These are phyloP conservation scores for Didymella sp. DNA, from an alignment of 2,329 filamentous ascomycete genomes.

Conservation along the genomic window DNA sequence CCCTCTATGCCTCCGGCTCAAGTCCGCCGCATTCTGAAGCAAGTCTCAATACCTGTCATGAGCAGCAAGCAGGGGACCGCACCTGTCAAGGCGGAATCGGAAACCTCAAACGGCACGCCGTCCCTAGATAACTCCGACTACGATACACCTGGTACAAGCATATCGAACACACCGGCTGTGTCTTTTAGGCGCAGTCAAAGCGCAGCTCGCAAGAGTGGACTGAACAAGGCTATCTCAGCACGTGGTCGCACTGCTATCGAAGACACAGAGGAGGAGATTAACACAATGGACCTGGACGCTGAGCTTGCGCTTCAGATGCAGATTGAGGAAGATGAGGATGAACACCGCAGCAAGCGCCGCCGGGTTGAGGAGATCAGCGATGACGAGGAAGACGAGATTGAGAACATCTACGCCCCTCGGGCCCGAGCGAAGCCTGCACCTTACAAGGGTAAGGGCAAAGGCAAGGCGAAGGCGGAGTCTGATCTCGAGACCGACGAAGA, in stretches of 20 bases:
- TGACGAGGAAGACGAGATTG: slow-evolving; percentile 40
- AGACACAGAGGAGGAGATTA: slow-evolving; percentile 39
- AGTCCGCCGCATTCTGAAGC: slow-evolving; percentile 41
- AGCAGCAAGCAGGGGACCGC: slow-evolving; percentile 13
- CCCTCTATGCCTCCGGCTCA: slow-evolving; percentile 11
- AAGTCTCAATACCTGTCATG: slow-evolving; percentile 42
- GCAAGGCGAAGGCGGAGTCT: slow-evolving; percentile 28
- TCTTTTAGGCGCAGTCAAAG: slow-evolving; percentile 37
- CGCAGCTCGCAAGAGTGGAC: slow-evolving; percentile 35
- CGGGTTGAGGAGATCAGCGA: slow-evolving; percentile 34
- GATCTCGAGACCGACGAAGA: slow-evolving; percentile 16
- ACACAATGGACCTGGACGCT: slow-evolving; percentile 55
- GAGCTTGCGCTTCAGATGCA: slow-evolving; percentile 65
- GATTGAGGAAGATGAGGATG: slow-evolving; percentile 59
- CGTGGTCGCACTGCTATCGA: slow-evolving; percentile 30
- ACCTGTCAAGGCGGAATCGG: slow-evolving; percentile 23
- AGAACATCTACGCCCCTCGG: background rate
- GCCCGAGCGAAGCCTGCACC: slow-evolving; percentile 8
- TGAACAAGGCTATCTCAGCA: slow-evolving; percentile 27
- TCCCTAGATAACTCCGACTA: slow-evolving; percentile 55
- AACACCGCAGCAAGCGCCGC: slow-evolving; percentile 47
- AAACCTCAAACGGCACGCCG: slow-evolving; percentile 41
- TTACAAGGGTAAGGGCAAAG: slow-evolving; percentile 38
- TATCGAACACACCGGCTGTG: slow-evolving; percentile 61
- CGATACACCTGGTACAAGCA: slow-evolving; percentile 69